Evolutionary conservation across 495 filamentous ascomycete genomes (phyloP).

Genomic region (Parachaetomium inaequale): DNA sequence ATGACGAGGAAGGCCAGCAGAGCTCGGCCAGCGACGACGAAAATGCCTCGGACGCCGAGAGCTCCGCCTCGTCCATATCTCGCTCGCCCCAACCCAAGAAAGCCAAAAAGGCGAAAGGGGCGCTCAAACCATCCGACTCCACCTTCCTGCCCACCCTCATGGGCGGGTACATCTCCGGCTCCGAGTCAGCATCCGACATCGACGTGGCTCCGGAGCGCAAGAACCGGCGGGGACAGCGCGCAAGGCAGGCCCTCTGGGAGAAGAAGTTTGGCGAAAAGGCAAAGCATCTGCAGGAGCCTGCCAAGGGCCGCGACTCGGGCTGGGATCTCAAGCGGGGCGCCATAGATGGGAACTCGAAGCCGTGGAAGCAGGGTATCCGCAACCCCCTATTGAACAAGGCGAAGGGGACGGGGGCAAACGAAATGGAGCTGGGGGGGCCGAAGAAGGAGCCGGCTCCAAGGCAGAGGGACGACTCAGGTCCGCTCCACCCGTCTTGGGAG

Average conservation of each 20-base stretch:
- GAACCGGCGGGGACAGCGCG: conserved; percentile 86
- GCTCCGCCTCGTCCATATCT: conserved; percentile 28
- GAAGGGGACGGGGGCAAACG: conserved; percentile 11
- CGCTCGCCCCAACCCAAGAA: conserved; percentile 44
- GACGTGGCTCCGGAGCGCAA: conserved; percentile 54
- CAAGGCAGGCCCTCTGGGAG: conserved; percentile 81
- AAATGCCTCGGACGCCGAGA: conserved; percentile 26
- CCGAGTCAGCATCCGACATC: conserved; percentile 59
- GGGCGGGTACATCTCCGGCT: conserved; percentile 90
- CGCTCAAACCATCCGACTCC: conserved; percentile 42
- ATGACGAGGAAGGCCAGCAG: conserved; percentile 1
- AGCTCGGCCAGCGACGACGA: conserved; percentile 16
- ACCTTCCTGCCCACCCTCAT: conserved; percentile 86
- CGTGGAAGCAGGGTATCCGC: conserved; percentile 45
- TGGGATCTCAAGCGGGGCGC: conserved; percentile 54
- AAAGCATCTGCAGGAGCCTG: conserved; percentile 26
- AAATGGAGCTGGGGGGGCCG: conserved; percentile 5
- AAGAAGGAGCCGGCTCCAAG: conserved; percentile 9
- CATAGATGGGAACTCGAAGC: conserved; percentile 37
- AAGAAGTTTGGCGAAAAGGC: conserved; percentile 67
- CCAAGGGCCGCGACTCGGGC: conserved; percentile 39
- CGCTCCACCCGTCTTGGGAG: conserved; percentile 91
- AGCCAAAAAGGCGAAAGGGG: conserved; percentile 10
- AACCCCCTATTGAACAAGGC: conserved; percentile 24
- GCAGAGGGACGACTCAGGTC: conserved; percentile 57